These are phyloP conservation scores for Cystobasidiaceae sp. DNA, from an alignment of 1,284 basidiomycete species.

Conservation along the genomic window DNA sequence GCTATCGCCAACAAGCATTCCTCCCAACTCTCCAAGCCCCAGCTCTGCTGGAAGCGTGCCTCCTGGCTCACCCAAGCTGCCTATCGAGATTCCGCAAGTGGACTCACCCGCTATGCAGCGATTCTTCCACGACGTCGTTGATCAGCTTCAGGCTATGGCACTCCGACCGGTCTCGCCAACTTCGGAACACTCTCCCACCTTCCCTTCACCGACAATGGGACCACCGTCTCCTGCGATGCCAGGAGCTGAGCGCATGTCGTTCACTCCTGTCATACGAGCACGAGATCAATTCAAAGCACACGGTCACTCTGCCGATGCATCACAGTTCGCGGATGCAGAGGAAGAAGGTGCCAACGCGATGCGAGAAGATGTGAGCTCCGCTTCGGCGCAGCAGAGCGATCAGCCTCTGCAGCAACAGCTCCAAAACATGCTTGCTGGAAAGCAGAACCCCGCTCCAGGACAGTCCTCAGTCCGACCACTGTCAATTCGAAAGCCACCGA, in stretches of 20 bases:
- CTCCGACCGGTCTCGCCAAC: slow-evolving; percentile 48
- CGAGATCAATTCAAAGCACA: slow-evolving; percentile 17
- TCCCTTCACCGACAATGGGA: neutral
- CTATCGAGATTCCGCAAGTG: slow-evolving; percentile 52
- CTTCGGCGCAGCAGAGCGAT: neutral
- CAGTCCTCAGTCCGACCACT: slow-evolving; percentile 5
- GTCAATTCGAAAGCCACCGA: neutral
- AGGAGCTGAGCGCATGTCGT: slow-evolving; percentile 28
- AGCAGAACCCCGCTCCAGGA: neutral
- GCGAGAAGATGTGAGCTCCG: too few species aligned
- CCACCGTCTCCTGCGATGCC: slow-evolving; percentile 2
- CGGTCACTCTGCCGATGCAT: slow-evolving; percentile 36
- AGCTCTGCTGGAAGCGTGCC: slow-evolving; percentile 22
- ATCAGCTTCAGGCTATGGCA: slow-evolving; percentile 69
- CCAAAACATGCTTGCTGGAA: slow-evolving; percentile 13
- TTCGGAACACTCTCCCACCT: slow-evolving; percentile 45
- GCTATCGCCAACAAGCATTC: slow-evolving; percentile 37
- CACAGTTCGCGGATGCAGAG: slow-evolving; percentile 55
- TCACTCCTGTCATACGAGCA: slow-evolving; percentile 26
- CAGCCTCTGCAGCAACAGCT: slow-evolving; percentile 16
- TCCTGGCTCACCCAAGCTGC: slow-evolving; percentile 32
- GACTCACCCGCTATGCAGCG: slow-evolving; percentile 66
- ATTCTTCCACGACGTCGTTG: slow-evolving; percentile 74
- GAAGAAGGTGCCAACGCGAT: slow-evolving; percentile 46
- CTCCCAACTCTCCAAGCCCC: slow-evolving; percentile 10